Conservation (phyloP, 192 early-diverging fungal species). For the Backusella sp. region DNA sequence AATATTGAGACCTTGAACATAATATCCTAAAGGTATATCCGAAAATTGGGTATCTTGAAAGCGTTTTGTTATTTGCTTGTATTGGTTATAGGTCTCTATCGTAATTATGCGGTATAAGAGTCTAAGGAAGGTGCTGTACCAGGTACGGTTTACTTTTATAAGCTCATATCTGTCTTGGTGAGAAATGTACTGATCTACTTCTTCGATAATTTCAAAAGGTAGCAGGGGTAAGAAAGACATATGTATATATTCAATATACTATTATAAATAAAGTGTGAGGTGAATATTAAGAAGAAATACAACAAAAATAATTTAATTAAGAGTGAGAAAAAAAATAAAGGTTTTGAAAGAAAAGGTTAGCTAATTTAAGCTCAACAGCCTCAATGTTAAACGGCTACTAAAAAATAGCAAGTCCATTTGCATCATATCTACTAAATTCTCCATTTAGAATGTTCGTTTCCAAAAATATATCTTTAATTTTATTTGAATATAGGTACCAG, state of each 20-base stretch:
- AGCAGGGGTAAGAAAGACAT: background rate
- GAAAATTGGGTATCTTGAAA: conserved; percentile 2
- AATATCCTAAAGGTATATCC: background rate
- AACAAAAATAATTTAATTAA: background rate
- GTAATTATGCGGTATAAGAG: background rate
- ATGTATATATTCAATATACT: background rate
- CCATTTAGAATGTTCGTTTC: background rate
- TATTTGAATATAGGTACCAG: background rate
- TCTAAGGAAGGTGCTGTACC: background rate
- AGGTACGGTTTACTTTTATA: background rate
- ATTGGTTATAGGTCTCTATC: background rate
- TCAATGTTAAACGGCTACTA: conserved; percentile 3
- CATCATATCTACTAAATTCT: background rate
- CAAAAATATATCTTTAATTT: background rate
- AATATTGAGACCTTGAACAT: background rate
- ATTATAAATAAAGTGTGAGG: background rate
- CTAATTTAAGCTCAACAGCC: background rate
- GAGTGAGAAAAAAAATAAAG: conserved; percentile 2
- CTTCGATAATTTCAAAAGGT: conserved; percentile 6
- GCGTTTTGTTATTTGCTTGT: background rate
- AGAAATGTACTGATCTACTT: background rate
- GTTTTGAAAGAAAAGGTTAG: background rate
- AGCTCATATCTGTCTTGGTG: background rate
- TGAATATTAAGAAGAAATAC: background rate
- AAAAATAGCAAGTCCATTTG: background rate